A percentile compares a stretch with the other conserved stretches of the same genome.
phyloP scores from a whole-genome alignment of 2,329 filamentous ascomycete species.

The Pseudohalonectria lignicola region DNA sequence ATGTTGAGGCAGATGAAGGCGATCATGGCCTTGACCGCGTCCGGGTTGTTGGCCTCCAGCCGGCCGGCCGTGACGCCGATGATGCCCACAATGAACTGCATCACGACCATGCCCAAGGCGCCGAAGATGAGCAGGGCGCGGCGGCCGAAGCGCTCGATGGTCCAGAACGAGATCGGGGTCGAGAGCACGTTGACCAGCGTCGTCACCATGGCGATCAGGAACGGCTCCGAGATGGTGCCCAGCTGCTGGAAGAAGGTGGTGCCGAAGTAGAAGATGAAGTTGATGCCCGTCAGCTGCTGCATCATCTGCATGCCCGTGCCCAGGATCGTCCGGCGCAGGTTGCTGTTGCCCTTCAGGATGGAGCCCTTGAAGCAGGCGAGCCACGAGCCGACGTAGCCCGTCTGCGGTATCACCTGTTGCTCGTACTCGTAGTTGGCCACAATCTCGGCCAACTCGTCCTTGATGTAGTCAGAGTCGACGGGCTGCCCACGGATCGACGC shows the following conservation, averaged over 20 bases:
- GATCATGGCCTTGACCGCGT: slow-evolving; percentile 60
- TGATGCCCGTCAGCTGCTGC: slow-evolving; percentile 77
- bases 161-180: slow-evolving; percentile 80
- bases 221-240: slow-evolving; percentile 64
- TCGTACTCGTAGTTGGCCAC: slow-evolving; percentile 86
- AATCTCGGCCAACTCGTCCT: slow-evolving; percentile 72
- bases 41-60: slow-evolving; percentile 39
- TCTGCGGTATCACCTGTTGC: slow-evolving; percentile 52
- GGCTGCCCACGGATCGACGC: slow-evolving; percentile 65
- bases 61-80: slow-evolving; percentile 52
- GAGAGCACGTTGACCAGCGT: slow-evolving; percentile 81
- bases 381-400: slow-evolving; percentile 60
- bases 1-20: slow-evolving; percentile 88
- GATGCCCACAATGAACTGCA: slow-evolving; percentile 80
- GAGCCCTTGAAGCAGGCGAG: slow-evolving; percentile 55
- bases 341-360: slow-evolving; percentile 51
- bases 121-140: slow-evolving; percentile 70
- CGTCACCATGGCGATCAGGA: slow-evolving; percentile 77
- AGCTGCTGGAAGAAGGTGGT: slow-evolving; percentile 75
- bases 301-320: slow-evolving; percentile 70
- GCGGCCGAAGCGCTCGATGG: slow-evolving; percentile 72
- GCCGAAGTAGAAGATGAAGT: slow-evolving; percentile 86
- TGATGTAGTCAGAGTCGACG: slow-evolving; percentile 61
- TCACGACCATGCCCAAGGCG: slow-evolving; percentile 71
- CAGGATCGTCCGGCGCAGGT: slow-evolving; percentile 59